Conservation (phyloP, 2,329 filamentous ascomycete genomes). For the Fusarium sp. region DNA sequence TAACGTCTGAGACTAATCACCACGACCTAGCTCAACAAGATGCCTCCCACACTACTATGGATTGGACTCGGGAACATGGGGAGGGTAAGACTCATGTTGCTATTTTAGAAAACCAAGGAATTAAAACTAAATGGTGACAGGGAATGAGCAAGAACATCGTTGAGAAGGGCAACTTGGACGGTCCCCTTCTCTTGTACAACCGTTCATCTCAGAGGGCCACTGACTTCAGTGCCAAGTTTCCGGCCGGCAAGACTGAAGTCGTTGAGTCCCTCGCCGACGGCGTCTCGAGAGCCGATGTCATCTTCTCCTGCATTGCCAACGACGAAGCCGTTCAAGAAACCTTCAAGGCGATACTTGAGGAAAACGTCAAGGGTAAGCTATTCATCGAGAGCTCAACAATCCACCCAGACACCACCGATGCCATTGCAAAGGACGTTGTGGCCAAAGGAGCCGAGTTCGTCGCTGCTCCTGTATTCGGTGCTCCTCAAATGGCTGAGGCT, state of each 20-base stretch:
- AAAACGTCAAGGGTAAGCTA: slow-evolving; percentile 73
- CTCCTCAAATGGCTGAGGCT: slow-evolving; percentile 74
- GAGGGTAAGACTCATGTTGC: slow-evolving; percentile 62
- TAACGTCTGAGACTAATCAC: background rate
- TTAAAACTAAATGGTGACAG: slow-evolving; percentile 53
- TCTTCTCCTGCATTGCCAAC: slow-evolving; percentile 85
- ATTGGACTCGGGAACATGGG: slow-evolving; percentile 92
- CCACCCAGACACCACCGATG: slow-evolving; percentile 82
- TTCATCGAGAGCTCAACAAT: slow-evolving; percentile 91
- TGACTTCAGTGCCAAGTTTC: slow-evolving; percentile 70
- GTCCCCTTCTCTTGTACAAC: slow-evolving; percentile 83
- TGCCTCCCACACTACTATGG: slow-evolving; percentile 75
- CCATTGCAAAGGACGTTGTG: slow-evolving; percentile 67
- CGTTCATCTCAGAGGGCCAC: slow-evolving; percentile 74
- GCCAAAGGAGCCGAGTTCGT: slow-evolving; percentile 77
- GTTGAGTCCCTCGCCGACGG: slow-evolving; percentile 72
- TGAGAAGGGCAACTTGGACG: slow-evolving; percentile 76
- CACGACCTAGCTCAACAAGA: slow-evolving; percentile 39
- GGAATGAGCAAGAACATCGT: slow-evolving; percentile 88
- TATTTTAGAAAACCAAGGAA: background rate
- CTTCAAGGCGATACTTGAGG: slow-evolving; percentile 65
- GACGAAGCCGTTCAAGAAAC: slow-evolving; percentile 76
- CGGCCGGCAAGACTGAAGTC: slow-evolving; percentile 70
- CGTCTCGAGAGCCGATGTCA: slow-evolving; percentile 75
- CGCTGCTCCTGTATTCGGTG: slow-evolving; percentile 76